A percentile compares a stretch with the other conserved stretches of the same genome.
phyloP scores from a whole-genome alignment of 345 rosid species.

The Cardamine chenopodiifolia region DNA sequence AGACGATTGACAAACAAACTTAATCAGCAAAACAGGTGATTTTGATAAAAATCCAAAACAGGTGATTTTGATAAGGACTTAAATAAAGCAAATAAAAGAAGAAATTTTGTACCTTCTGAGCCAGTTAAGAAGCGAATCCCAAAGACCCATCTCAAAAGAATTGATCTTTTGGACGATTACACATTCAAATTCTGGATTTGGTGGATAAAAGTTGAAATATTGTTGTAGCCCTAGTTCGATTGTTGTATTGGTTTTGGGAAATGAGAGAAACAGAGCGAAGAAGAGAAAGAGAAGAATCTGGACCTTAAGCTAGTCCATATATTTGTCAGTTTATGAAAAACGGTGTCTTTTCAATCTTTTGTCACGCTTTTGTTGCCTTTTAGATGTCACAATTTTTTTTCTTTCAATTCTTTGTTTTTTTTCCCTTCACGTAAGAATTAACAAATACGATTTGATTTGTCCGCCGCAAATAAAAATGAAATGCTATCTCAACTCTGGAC shows the following conservation, averaged over 20 bases:
- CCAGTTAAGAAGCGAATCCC: slow-evolving; percentile 49
- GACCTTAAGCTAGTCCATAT: slow-evolving; percentile 18
- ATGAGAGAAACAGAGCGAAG: slow-evolving; percentile 26
- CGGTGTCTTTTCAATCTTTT: slow-evolving; percentile 38
- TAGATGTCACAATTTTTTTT: not conserved
- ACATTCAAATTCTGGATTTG: not conserved
- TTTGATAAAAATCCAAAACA: not conserved
- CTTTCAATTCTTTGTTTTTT: no score
- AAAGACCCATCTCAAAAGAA: slow-evolving; percentile 41
- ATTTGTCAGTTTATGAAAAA: slow-evolving; percentile 37
- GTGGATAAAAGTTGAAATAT: not conserved
- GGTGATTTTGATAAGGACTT: not conserved
- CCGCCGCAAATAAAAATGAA: no score
- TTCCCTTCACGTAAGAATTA: no score
- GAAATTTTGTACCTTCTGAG: slow-evolving; percentile 37
- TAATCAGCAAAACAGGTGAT: not conserved
- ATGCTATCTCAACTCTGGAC: no score
- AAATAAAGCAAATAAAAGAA: not conserved
- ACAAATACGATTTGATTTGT: no score
- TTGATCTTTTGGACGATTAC: not conserved
- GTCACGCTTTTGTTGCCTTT: slow-evolving; percentile 37
- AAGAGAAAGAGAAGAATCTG: slow-evolving; percentile 17
- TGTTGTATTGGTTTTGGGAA: not conserved
- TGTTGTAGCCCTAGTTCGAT: slow-evolving; percentile 5
- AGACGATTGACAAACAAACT: not conserved